A percentile compares a stretch with the other conserved stretches of the same genome.
These are phyloP conservation scores for Kwoniella dejecticola DNA, from an alignment of 768 basidiomycete species.

Conservation along the genomic window DNA sequence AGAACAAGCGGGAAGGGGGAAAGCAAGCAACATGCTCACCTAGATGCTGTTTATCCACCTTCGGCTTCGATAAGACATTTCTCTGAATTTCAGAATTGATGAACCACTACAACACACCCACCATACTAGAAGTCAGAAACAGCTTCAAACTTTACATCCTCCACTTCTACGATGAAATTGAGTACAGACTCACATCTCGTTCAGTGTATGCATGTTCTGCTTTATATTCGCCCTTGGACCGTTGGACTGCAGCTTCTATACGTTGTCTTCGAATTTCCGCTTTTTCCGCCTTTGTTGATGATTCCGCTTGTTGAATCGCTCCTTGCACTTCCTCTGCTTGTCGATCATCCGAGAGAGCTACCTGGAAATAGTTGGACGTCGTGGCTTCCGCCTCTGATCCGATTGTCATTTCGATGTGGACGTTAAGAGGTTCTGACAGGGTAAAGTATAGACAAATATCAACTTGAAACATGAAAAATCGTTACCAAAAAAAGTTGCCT, in stretches of 20 bases:
- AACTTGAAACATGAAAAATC: not conserved
- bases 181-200: constrained; percentile 29
- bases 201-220: constrained; percentile 46
- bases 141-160: too few species aligned
- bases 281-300: constrained; percentile 8
- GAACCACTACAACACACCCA: constrained; percentile 18
- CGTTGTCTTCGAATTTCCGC: constrained; percentile 23
- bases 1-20: not conserved
- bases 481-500: not conserved
- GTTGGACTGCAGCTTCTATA: constrained; percentile 42
- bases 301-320: not conserved
- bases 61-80: constrained; percentile 14
- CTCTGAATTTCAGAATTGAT: constrained; percentile 3
- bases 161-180: too few species aligned
- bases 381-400: not conserved
- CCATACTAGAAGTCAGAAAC: not conserved
- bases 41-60: constrained; percentile 34
- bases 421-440: not conserved
- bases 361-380: constrained; percentile 12
- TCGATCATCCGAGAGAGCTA: constrained; percentile 17
- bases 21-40: constrained; percentile 9
- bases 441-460: not conserved
- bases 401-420: not conserved
- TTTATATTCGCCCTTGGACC: constrained; percentile 43
- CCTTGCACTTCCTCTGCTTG: not conserved